phyloP scores from a whole-genome alignment of 148 eudicot species.

The Cornus kousa region DNA sequence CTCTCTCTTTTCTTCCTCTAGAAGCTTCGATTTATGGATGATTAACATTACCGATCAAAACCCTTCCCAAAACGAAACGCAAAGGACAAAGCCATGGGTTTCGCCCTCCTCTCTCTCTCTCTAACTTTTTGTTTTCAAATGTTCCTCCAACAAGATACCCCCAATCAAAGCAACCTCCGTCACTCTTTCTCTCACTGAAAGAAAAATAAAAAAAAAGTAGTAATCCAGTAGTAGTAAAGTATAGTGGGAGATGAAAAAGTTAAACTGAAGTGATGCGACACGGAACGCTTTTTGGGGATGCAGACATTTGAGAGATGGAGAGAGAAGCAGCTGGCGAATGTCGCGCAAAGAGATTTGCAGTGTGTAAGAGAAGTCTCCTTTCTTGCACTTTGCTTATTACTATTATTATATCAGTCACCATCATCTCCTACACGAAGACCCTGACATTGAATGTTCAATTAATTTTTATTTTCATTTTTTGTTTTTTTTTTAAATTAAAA shows the following conservation, averaged over 20 bases:
- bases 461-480: too few relatives aligned
- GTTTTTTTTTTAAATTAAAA: too few relatives aligned
- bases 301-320: neutral
- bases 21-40: neutral
- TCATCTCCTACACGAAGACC: too few relatives aligned
- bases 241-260: neutral
- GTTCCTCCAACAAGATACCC: neutral
- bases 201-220: too few relatives aligned
- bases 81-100: slow-evolving; percentile 1
- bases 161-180: neutral
- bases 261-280: neutral
- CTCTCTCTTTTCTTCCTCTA: neutral
- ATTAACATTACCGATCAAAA: slow-evolving; percentile 14
- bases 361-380: slow-evolving; percentile 4
- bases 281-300: neutral
- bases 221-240: neutral
- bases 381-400: neutral
- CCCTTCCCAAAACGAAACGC: slow-evolving; percentile 13
- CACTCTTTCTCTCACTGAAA: neutral
- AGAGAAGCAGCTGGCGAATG: slow-evolving; percentile 1
- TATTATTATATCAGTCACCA: too few relatives aligned
- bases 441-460: too few relatives aligned
- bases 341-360: slow-evolving; percentile 2
- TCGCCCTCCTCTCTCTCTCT: neutral
- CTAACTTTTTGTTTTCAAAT: neutral